Evolutionary conservation across 257 asterid genomes (phyloP).

Genomic region (Solanum bulbocastanum): DNA sequence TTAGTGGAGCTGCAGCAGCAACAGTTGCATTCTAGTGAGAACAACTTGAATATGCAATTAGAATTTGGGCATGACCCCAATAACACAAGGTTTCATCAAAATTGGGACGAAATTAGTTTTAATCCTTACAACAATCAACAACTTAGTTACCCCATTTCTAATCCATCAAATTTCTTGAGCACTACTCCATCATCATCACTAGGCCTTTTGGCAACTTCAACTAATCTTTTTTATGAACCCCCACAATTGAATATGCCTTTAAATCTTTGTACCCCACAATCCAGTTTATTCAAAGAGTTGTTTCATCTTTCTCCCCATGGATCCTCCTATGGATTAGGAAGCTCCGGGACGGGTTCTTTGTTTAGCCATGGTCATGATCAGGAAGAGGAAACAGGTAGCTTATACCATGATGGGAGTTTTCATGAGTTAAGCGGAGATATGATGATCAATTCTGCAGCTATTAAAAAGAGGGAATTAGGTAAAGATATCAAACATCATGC

Average conservation of each 20-base stretch:
- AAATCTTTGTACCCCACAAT: slow-evolving; percentile 51
- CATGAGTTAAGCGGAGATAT: slow-evolving; percentile 58
- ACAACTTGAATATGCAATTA: slow-evolving; percentile 4
- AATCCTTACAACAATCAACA: slow-evolving; percentile 8
- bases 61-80: slow-evolving; percentile 11
- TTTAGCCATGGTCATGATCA: slow-evolving; percentile 38
- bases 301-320: slow-evolving; percentile 58
- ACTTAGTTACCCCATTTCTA: slow-evolving; percentile 20
- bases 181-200: slow-evolving; percentile 37
- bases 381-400: slow-evolving; percentile 33
- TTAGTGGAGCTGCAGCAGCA: slow-evolving; percentile 51
- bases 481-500: slow-evolving; percentile 54
- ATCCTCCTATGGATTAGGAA: slow-evolving; percentile 18
- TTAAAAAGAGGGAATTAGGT: slow-evolving; percentile 29
- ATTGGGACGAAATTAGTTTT: slow-evolving; percentile 40
- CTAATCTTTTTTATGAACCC: slow-evolving; percentile 42
- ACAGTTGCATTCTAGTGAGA: slow-evolving; percentile 6
- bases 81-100: slow-evolving; percentile 11
- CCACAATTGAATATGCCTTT: slow-evolving; percentile 37
- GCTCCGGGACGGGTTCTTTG: slow-evolving; percentile 18
- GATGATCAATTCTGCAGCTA: slow-evolving; percentile 18
- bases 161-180: neutral
- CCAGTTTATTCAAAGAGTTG: slow-evolving; percentile 64
- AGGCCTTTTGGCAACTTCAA: slow-evolving; percentile 40
- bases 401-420: slow-evolving; percentile 47